Evolutionary conservation across 106 monocot species (phyloP).

Genomic region (Triglochin maritima): DNA sequence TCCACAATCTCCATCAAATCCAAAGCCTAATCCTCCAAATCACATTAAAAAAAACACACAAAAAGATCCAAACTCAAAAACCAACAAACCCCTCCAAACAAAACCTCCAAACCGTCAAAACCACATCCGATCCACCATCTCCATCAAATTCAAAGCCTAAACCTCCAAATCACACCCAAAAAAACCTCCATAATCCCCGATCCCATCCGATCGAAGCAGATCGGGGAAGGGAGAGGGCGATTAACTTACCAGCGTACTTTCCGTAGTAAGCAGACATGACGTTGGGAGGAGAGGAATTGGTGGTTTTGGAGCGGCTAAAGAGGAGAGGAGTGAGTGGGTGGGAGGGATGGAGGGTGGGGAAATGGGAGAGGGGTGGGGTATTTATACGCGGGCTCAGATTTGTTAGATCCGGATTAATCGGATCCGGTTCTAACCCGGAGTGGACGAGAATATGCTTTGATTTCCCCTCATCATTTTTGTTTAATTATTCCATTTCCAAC

Average conservation of each 20-base stretch:
- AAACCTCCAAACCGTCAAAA: no score
- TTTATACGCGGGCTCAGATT: background rate
- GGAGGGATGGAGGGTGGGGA: background rate
- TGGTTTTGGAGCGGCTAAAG: background rate
- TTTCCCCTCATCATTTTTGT: no score
- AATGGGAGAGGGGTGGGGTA: background rate
- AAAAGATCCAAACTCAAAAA: no score
- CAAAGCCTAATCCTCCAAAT: no score
- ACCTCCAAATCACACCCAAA: no score
- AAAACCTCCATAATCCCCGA: background rate
- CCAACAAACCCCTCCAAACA: no score
- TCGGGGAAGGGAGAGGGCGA: background rate
- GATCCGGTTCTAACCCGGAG: background rate
- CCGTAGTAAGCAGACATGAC: constrained; percentile 8
- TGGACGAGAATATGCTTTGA: no score
- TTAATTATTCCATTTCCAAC: no score
- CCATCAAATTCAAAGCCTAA: no score
- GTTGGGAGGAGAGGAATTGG: background rate
- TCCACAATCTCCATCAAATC: no score
- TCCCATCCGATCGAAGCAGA: background rate
- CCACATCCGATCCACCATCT: no score
- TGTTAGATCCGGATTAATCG: background rate
- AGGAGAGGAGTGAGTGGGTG: background rate
- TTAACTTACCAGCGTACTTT: constrained; percentile 4
- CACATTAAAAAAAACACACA: no score